A percentile compares a stretch with the other conserved stretches of the same genome.
Conservation (phyloP, 192 early-diverging fungal genomes). For the Backusella macrospora region DNA sequence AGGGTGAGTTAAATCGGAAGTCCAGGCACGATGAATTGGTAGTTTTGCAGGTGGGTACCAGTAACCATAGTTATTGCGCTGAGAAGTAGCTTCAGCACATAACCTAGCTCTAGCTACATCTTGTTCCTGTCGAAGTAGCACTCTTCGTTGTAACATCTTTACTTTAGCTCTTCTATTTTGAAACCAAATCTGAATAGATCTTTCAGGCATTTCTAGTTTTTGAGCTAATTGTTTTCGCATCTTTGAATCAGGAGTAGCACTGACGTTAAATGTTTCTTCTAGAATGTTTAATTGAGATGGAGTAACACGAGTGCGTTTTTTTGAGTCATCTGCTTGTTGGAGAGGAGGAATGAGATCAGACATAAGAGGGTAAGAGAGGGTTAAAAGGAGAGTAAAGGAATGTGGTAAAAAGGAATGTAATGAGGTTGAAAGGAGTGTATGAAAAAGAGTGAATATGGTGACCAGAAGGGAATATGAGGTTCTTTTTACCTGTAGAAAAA, state of each 20-base stretch:
- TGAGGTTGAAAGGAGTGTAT: background rate
- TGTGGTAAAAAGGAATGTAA: conserved; percentile 19
- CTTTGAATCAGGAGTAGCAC: conserved; percentile 65
- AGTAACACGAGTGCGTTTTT: conserved; percentile 67
- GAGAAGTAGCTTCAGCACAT: conserved; percentile 30
- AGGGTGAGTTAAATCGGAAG: conserved; percentile 25
- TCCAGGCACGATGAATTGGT: conserved; percentile 37
- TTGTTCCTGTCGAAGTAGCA: conserved; percentile 35
- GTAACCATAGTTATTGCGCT: background rate
- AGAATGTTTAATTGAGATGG: conserved; percentile 59
- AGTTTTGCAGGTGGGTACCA: conserved; percentile 13
- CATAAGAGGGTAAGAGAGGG: background rate
- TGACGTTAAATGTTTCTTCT: conserved; percentile 66
- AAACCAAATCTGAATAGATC: conserved; percentile 85
- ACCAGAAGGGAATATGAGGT: background rate
- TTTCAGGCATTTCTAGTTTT: conserved; percentile 65
- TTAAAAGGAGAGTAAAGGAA: conserved; percentile 12
- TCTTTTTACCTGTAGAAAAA: background rate
- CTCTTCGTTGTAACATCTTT: conserved; percentile 55
- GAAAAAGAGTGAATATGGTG: background rate
- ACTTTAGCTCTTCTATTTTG: conserved; percentile 81
- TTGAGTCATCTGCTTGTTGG: conserved; percentile 31
- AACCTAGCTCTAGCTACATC: conserved; percentile 16
- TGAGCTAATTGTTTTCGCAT: conserved; percentile 67
- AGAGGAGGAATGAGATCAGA: conserved; percentile 3